These are phyloP conservation scores for Collybiopsis confluens DNA, from an alignment of 768 basidiomycete species.

Conservation along the genomic window DNA sequence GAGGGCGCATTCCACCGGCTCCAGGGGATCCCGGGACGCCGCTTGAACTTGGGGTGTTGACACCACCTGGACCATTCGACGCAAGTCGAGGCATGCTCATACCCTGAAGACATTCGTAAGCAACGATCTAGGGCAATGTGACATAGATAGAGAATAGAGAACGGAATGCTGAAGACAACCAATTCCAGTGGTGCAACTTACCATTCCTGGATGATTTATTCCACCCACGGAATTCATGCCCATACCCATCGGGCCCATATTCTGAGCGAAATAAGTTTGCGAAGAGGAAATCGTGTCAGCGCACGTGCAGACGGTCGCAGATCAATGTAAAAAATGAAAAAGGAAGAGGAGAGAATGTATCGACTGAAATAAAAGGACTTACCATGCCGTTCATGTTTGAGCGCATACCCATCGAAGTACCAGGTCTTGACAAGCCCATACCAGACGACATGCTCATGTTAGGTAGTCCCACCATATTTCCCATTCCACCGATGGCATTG, in stretches of 20 bases:
- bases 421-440: conserved; percentile 5
- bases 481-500: background rate
- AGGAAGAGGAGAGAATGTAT: background rate
- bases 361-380: background rate
- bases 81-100: conserved; percentile 4
- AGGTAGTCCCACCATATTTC: background rate
- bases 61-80: background rate
- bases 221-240: conserved; percentile 3
- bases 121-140: background rate
- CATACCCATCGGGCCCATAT: conserved; percentile 10
- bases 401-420: conserved; percentile 10
- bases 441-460: conserved; percentile 1
- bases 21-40: background rate
- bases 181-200: background rate
- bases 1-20: conserved; percentile 4
- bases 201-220: conserved; percentile 4
- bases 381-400: conserved; percentile 7
- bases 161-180: background rate
- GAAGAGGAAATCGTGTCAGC: background rate
- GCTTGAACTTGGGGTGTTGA: background rate
- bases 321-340: background rate
- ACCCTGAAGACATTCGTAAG: background rate
- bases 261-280: background rate
- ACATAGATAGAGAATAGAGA: background rate
- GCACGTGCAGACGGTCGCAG: background rate